Evolutionary conservation across 83 land plant species (phyloP), one percentile per base, ranked within the genome.

Genomic region (Picea mariana): DNA sequence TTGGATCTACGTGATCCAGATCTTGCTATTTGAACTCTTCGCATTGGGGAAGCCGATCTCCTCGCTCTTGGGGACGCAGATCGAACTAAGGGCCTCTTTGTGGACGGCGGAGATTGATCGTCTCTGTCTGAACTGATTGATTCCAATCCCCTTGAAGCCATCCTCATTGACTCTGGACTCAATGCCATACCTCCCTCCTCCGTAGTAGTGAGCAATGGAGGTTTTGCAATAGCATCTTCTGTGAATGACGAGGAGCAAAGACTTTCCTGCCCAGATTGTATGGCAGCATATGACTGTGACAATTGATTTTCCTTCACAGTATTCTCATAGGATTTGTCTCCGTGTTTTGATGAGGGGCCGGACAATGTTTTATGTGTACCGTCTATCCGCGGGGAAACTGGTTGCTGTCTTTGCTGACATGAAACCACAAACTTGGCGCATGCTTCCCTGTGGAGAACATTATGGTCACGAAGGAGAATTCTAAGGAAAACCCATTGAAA

Each of bases 11-110:
- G 95, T 34, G 95, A 90, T 75, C 92, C 92, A 73, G 84, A 77
- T 72, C 88, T 84, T 31, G 90, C 95, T 73, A 92, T 92, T 77
- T 92, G 95, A 9, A 92, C 79, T 65, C 91, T 84, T 17, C 95
- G 80, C 95, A 92, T 90, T 77, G 95, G 95, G 76, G 95, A 92
- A 75, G 95, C 92, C 77, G 95, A 92, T 78, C 95, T 79, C 85
- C 89, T 90, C 49, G 58, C 26, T 55, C 55, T 75, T 47, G 95
- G 91, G 21, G 92, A 63, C 69, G 92, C 86, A 71, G 92, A 90
- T 81, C 95, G 82, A 66, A 87, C 58, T 23, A 86, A 31, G 65
- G 89, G 59, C 27, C 95, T 84, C 68, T 92, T 92, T 86, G 91
- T 90, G 81, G 86, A 88, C 17, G 44, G 84, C 60, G 78, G 34